phyloP scores from a whole-genome alignment of 345 rosid genomes.

The Luvunga scandens region DNA sequence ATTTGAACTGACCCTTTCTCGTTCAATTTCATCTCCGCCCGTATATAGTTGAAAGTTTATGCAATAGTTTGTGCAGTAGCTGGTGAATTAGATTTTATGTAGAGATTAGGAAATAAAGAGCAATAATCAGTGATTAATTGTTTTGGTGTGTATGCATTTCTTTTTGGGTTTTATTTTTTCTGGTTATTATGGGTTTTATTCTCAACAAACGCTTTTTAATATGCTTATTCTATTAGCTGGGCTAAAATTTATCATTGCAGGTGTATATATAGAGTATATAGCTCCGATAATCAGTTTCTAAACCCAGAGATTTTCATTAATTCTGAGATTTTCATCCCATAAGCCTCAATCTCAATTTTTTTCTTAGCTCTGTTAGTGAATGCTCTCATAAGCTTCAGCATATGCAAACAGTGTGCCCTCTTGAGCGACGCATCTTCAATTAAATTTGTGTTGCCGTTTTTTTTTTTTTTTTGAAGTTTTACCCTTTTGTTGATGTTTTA shows the following conservation, averaged over 20 bases:
- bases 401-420: not conserved
- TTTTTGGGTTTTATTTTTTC: not conserved
- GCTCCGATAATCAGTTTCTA: not conserved
- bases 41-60: conserved; percentile 3
- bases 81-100: conserved; percentile 4
- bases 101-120: not conserved
- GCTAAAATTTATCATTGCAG: not conserved
- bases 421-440: not conserved
- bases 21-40: not conserved
- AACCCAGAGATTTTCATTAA: not conserved
- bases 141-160: conserved; percentile 1
- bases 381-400: not conserved
- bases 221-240: not conserved
- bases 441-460: too few species aligned
- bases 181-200: not conserved
- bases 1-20: not conserved
- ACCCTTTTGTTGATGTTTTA: too few species aligned
- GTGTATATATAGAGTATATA: not conserved
- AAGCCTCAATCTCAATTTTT: not conserved
- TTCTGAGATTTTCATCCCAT: not conserved
- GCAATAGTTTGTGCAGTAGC: conserved; percentile 16
- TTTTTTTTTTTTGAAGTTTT: too few species aligned
- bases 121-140: conserved; percentile 3
- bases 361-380: not conserved
- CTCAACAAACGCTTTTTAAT: not conserved